Evolutionary conservation across 208 protist genomes (phyloP).

Genomic region (Leishmania gerbilli): DNA sequence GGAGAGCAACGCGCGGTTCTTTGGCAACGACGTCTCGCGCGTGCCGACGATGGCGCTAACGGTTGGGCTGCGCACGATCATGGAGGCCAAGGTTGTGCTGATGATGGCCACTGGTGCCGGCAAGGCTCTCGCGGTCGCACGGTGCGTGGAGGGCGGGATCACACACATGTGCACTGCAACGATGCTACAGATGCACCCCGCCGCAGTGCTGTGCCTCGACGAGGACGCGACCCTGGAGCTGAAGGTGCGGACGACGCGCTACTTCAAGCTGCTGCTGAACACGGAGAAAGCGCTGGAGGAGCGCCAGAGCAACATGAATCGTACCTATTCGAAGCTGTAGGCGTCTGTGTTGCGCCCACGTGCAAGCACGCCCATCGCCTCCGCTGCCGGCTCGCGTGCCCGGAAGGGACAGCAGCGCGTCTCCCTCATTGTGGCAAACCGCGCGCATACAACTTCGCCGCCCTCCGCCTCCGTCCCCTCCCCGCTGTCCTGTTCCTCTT

Average conservation of each 20-base stretch:
- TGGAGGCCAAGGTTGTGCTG: constrained; percentile 85
- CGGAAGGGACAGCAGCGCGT: not conserved
- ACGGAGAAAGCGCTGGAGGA: constrained; percentile 62
- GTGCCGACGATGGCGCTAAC: constrained; percentile 96
- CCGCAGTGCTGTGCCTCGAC: constrained; percentile 91
- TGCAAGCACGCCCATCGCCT: not conserved
- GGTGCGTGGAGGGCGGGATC: constrained; percentile 91
- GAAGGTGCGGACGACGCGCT: constrained; percentile 93
- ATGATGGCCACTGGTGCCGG: constrained; percentile 91
- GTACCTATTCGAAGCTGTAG: constrained; percentile 42
- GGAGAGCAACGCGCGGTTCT: constrained; percentile 94
- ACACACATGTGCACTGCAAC: constrained; percentile 94
- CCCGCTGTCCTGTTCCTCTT: not conserved
- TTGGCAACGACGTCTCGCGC: constrained; percentile 84
- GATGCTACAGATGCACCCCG: constrained; percentile 88
- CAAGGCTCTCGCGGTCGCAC: constrained; percentile 90
- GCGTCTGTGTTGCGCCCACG: not conserved
- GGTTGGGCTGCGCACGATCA: constrained; percentile 94
- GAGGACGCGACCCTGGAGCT: constrained; percentile 92
- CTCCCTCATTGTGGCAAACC: not conserved
- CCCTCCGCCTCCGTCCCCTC: not conserved
- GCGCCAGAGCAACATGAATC: constrained; percentile 52
- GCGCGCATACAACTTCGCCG: not conserved
- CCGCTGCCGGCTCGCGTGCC: not conserved
- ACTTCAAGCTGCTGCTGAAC: constrained; percentile 90